Base-by-base conservation (phyloP, 257 asterid species). In the Verbascum thapsus region DNA sequence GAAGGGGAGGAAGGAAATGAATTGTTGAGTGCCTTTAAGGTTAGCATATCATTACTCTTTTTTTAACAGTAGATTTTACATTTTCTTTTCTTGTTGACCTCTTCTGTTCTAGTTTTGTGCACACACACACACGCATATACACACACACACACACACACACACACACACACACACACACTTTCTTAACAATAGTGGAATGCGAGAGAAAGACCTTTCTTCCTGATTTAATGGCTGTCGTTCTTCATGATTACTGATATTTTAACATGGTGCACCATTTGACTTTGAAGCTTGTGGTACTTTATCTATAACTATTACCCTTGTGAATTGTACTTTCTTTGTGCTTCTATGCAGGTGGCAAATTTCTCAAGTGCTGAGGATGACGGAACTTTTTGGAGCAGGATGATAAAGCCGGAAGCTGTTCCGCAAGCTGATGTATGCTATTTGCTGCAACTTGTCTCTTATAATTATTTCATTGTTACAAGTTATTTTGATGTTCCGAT, bases 371-470 rank as follows among this genome's bases (percentile, higher is more conserved):
- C 95, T 75, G 99, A 94, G 80, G 96, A 94, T 67, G 99, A 90
- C 74, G 95, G 98, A 52, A 82, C 91, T 61, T 94, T 94, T 61
- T 94, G 99, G 99, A 90, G 98, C 78, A 92, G 99, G 73, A 87
- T 89, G 99, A 94, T 94, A 80, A 90, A 94, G 71, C 98, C 99
- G 5, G 98, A 94, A 44, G 95, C 87, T 62, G 69, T 84, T 81
- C 60, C 80, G 6, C 95, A 88, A 42, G 91, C 96, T 64, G 98
- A 90, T 37, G 99, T 88, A 79, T 48, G 72, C 62, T 68, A 42
- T 65, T 72, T 34, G 45, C 63, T 74, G 62, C 58, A 58, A 47
- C 58, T 58, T 72, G 50, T 47, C 43, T 71, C 41, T 63, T 47
- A 15, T 34, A 35, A 11, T 18, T 39, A 50, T 3, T 67, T 45